phyloP scores from a whole-genome alignment of 108 stramenopile species.

The Fistulifera solaris region DNA sequence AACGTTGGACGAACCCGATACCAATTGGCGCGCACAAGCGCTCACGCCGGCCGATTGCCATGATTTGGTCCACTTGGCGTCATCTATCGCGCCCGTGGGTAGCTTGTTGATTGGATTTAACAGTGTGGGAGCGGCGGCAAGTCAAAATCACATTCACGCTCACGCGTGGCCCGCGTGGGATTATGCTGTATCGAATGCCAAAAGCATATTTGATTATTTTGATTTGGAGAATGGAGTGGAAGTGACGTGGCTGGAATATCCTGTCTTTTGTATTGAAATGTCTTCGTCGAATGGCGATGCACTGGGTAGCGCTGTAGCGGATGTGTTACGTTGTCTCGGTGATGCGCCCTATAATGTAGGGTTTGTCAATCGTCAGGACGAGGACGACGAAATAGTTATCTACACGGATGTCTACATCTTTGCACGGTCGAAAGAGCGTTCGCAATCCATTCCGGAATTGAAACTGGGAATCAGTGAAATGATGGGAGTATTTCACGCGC shows the following conservation, averaged over 20 bases:
- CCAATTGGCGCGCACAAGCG: constrained; percentile 41
- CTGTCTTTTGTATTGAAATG: constrained; percentile 44
- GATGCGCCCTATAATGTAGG: constrained; percentile 37
- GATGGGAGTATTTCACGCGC: constrained; percentile 50
- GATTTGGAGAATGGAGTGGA: constrained; percentile 6
- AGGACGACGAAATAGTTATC: background rate
- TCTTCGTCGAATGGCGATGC: constrained; percentile 10
- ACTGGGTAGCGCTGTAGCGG: constrained; percentile 1
- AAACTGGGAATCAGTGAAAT: constrained; percentile 43
- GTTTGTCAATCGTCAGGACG: constrained; percentile 22
- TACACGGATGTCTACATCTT: constrained; percentile 32
- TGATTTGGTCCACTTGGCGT: constrained; percentile 31
- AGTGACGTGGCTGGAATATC: constrained; percentile 39
- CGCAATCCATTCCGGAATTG: constrained; percentile 11
- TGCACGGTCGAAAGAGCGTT: constrained; percentile 33
- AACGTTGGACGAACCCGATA: constrained; percentile 9
- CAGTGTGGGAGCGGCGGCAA: constrained; percentile 46
- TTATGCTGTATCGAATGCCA: constrained; percentile 15
- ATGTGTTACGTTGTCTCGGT: constrained; percentile 22
- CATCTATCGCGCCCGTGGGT: constrained; percentile 33
- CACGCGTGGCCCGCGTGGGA: constrained; percentile 32
- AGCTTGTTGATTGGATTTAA: constrained; percentile 37
- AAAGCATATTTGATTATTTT: no score
- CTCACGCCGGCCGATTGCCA: constrained; percentile 30
- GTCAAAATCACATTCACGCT: constrained; percentile 55